These are phyloP conservation scores for Annulohypoxylon truncatum DNA, from an alignment of 2,329 filamentous ascomycete species.

Conservation along the genomic window DNA sequence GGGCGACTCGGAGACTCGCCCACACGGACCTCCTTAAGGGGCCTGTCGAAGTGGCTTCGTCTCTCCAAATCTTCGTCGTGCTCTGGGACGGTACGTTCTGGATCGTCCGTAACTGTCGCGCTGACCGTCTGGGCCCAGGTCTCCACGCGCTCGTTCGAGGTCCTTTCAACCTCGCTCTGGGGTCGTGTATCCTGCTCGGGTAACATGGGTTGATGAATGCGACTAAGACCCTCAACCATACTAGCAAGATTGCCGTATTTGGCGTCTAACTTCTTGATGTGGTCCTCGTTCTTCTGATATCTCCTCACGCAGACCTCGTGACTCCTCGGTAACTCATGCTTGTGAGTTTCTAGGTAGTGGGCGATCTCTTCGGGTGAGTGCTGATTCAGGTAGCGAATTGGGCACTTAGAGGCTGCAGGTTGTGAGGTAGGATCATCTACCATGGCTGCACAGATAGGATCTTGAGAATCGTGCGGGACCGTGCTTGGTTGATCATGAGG, in stretches of 20 bases:
- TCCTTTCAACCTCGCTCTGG: slow-evolving; percentile 60
- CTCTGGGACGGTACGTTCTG: slow-evolving; percentile 55
- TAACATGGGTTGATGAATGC: slow-evolving; percentile 88
- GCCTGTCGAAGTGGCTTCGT: slow-evolving; percentile 82
- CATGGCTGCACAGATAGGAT: slow-evolving; percentile 74
- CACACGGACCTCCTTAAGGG: slow-evolving; percentile 88
- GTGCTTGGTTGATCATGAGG: slow-evolving; percentile 51
- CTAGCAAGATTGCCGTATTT: slow-evolving; percentile 93
- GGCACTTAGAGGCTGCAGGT: slow-evolving; percentile 74
- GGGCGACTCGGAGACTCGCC: slow-evolving; percentile 93
- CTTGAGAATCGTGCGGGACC: slow-evolving; percentile 59
- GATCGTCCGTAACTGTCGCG: slow-evolving; percentile 54
- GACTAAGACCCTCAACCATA: slow-evolving; percentile 92
- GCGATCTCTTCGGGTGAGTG: slow-evolving; percentile 94
- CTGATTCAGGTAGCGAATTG: slow-evolving; percentile 91
- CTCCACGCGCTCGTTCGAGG: slow-evolving; percentile 78
- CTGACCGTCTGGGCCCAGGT: slow-evolving; percentile 87
- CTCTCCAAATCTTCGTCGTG: slow-evolving; percentile 67
- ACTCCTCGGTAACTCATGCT: slow-evolving; percentile 92
- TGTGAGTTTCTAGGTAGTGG: slow-evolving; percentile 92
- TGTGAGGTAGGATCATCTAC: slow-evolving; percentile 69
- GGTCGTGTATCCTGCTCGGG: slow-evolving; percentile 66
- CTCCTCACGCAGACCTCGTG: slow-evolving; percentile 92
- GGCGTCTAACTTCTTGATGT: slow-evolving; percentile 88
- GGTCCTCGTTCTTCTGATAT: slow-evolving; percentile 87